Percentiles rank a stretch among this genome's conserved stretches.
phyloP scores from a whole-genome alignment of 352 stramenopile genomes.

The Globisporangium yorkense region DNA sequence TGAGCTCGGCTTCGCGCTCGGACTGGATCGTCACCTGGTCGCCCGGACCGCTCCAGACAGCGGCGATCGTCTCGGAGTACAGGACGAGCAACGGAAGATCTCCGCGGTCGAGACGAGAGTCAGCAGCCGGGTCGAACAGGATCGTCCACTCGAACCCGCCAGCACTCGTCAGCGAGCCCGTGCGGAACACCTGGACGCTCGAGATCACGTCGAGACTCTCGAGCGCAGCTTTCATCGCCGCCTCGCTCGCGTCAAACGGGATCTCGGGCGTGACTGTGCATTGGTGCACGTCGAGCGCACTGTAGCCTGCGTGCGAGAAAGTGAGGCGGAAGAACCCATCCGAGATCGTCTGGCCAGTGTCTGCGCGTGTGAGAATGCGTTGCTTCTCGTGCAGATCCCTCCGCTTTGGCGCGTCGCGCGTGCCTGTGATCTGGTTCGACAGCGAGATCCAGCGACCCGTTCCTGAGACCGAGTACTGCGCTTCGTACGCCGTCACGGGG shows the following conservation, averaged over 20 bases:
- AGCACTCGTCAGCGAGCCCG: constrained; percentile 6
- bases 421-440: constrained; percentile 27
- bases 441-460: constrained; percentile 34
- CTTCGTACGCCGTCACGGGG: constrained; percentile 43
- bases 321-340: constrained; percentile 53
- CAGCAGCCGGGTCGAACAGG: constrained; percentile 33
- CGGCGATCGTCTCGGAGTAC: constrained; percentile 46
- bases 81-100: constrained; percentile 42
- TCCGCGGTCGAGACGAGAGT: constrained; percentile 14
- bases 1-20: constrained; percentile 20
- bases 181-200: constrained; percentile 48
- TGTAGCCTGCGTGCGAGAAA: constrained; percentile 33
- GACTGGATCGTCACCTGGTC: constrained; percentile 50
- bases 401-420: neutral
- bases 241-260: constrained; percentile 61
- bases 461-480: constrained; percentile 41
- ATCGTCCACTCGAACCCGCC: constrained; percentile 49
- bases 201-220: constrained; percentile 65
- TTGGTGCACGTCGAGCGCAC: constrained; percentile 30
- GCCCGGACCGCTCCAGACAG: constrained; percentile 32
- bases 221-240: constrained; percentile 57
- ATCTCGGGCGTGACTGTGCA: constrained; percentile 50
- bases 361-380: constrained; percentile 40
- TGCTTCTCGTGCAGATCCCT: constrained; percentile 38
- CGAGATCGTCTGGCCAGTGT: constrained; percentile 35